Percentiles rank a stretch among this genome's conserved stretches.
phyloP scores from a whole-genome alignment of 108 stramenopile genomes.

The Halocafeteria seosinensis region DNA sequence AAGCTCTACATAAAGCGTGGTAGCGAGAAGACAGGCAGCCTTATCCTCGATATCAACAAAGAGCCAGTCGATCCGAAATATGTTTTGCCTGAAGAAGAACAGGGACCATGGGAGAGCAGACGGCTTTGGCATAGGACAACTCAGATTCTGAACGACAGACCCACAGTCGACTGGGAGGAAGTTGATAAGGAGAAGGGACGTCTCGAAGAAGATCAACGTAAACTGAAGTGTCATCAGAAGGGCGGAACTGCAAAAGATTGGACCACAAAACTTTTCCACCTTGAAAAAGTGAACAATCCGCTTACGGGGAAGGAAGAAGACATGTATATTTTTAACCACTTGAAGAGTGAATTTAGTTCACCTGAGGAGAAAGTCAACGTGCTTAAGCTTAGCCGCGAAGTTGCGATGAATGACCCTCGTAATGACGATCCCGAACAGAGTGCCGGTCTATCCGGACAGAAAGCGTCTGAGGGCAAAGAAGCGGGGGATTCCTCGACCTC shows the following conservation, averaged over 20 bases:
- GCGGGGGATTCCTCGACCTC: too few relatives aligned
- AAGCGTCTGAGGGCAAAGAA: too few relatives aligned
- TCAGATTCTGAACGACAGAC: background rate
- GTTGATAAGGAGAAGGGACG: background rate
- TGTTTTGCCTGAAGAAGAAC: background rate
- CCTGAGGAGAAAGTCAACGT: background rate
- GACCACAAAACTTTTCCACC: background rate
- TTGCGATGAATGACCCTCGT: background rate
- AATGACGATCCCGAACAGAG: background rate
- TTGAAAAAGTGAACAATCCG: background rate
- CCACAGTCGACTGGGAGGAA: background rate
- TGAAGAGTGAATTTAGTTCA: background rate
- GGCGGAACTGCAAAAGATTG: background rate
- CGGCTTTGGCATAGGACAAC: background rate
- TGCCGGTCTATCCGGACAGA: background rate
- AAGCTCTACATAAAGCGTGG: background rate
- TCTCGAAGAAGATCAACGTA: conserved; percentile 1
- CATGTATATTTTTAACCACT: background rate
- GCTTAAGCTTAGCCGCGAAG: background rate
- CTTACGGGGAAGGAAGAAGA: background rate
- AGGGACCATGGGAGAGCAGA: background rate
- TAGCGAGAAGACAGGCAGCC: background rate
- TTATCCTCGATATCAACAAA: background rate
- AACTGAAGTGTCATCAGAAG: background rate
- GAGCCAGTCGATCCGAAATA: background rate